Base-by-base conservation (phyloP, 306 rosid genomes). In the Castanea sativa region DNA sequence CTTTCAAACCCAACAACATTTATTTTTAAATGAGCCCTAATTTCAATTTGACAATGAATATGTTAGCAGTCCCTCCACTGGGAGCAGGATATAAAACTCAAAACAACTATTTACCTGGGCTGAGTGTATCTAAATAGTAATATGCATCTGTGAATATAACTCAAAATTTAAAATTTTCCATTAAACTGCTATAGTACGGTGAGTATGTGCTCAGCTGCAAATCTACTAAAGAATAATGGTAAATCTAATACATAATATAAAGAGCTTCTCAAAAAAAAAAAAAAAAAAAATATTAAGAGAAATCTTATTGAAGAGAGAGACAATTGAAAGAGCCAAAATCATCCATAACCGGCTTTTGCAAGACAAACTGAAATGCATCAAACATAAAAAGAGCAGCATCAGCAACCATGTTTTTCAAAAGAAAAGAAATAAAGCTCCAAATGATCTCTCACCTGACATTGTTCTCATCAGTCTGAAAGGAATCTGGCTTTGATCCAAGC, bases 401-500 rank as follows among this genome's bases (percentile, higher is more conserved):
- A 21, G 11, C 53, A 55, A 79, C 55, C 53, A 30, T 16, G 14
- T 18, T 1, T 2, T 1, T 20, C 75, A 23, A 18, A 58, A 52
- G 56, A 29, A 59, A 56, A 72, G 55, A 49, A 81, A 71, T 13
- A 76, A 69, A 78, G 73, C 80, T 45, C 69, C 33, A 72, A 32
- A 81, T 63, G 87, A 84, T 80, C 88, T 80, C 89, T 93, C 83
- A 96, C 99, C 97, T 88, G 76, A 85, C 93, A 87, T 90, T 90
- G 83, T 86, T 94, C 53, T 85, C 93, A 45, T 93, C 97, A 38
- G 84, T 83, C 84, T 90, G 99, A 83, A 96, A 93, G 29, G 98
- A 81, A 81, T 96, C 98, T 25, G 91, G 90, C 91, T 93, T 96
- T 51, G 99, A 93, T 87, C 99, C 99, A 86, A 96, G 99, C 82